Conservation (phyloP, 116 monocot genomes). For the Trichopus zeylanicus region DNA sequence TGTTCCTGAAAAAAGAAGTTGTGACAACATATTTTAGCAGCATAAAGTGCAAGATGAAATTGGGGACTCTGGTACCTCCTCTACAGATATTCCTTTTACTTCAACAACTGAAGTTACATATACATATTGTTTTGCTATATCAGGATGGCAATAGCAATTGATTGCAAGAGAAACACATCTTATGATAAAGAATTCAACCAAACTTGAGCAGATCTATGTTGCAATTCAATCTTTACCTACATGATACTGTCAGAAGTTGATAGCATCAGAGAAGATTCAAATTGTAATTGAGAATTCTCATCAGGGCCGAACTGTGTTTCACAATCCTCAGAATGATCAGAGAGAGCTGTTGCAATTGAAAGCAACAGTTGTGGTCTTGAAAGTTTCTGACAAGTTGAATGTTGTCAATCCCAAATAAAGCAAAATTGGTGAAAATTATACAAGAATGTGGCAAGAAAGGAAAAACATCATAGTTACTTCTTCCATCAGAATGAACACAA, state of each 20-base stretch:
- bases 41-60: too few relatives aligned
- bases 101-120: too few relatives aligned
- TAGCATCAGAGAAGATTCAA: slow-evolving; percentile 13
- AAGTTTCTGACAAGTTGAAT: slow-evolving; percentile 31
- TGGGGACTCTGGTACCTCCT: not conserved
- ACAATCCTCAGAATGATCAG: slow-evolving; percentile 22
- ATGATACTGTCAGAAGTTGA: slow-evolving; percentile 20
- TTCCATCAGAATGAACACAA: not conserved
- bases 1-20: slow-evolving; percentile 43
- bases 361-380: slow-evolving; percentile 54
- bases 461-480: not conserved
- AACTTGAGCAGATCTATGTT: not conserved
- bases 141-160: not conserved
- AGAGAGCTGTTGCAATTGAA: slow-evolving; percentile 39
- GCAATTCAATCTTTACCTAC: slow-evolving; percentile 10
- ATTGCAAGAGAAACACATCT: not conserved
- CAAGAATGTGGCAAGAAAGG: not conserved
- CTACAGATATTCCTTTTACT: not conserved
- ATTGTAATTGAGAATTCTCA: slow-evolving; percentile 16
- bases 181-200: not conserved
- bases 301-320: slow-evolving; percentile 5
- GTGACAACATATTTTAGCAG: not conserved
- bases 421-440: not conserved
- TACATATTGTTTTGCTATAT: too few relatives aligned
- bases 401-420: not conserved